Percentiles rank a stretch among this genome's conserved stretches.
Evolutionary conservation across 805 yeast species (phyloP).

Genomic region (Candida xyloterini): DNA sequence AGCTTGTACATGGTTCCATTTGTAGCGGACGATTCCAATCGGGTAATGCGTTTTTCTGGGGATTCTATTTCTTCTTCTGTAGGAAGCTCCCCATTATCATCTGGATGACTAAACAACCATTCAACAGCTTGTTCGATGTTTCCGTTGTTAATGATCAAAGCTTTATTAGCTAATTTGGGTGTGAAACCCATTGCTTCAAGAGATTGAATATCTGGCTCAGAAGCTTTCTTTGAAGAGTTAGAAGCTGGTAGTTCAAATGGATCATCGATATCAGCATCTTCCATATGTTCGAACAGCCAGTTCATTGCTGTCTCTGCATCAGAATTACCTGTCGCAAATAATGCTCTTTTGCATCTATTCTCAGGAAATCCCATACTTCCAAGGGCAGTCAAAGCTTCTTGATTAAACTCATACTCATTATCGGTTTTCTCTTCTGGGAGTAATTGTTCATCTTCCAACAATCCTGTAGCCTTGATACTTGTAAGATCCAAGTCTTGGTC

Average conservation of each 20-base stretch:
- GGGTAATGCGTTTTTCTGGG: constrained; percentile 10
- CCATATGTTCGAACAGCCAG: constrained; percentile 88
- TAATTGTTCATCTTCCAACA: constrained; percentile 38
- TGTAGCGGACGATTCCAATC: constrained; percentile 33
- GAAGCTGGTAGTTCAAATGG: constrained; percentile 40
- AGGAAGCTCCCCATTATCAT: constrained; percentile 63
- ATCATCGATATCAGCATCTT: constrained; percentile 72
- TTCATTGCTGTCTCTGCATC: constrained; percentile 74
- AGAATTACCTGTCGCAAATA: constrained; percentile 68
- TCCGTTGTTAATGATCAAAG: constrained; percentile 55
- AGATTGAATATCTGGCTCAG: constrained; percentile 41
- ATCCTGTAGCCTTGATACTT: constrained; percentile 39
- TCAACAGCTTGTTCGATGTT: constrained; percentile 79
- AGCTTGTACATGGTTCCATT: constrained; percentile 29
- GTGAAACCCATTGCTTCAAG: constrained; percentile 79
- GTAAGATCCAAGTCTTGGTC: constrained; percentile 43
- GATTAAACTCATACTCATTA: constrained; percentile 50
- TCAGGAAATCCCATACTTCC: constrained; percentile 86
- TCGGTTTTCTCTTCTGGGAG: constrained; percentile 37
- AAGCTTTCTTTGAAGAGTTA: constrained; percentile 20
- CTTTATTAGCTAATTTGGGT: constrained; percentile 62
- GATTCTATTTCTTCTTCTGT: constrained; percentile 9
- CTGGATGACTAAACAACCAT: constrained; percentile 84
- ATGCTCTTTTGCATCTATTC: constrained; percentile 60
- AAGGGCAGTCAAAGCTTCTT: constrained; percentile 51